Base-by-base conservation (phyloP, 2,329 filamentous ascomycete genomes). In the Rhytidhysteron rufulum region DNA sequence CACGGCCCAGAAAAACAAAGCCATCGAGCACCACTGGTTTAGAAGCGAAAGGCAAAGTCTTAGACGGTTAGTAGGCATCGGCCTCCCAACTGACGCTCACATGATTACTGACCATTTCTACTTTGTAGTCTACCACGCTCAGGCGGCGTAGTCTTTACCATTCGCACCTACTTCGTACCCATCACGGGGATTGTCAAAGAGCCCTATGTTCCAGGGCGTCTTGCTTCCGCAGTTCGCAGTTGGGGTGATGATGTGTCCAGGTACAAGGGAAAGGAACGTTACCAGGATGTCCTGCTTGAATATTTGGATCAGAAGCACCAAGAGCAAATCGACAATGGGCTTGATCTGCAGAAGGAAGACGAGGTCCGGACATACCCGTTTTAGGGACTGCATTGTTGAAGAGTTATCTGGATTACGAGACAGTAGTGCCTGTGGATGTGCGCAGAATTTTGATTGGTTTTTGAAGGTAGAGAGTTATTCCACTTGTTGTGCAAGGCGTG, bases 261-360 rank as follows among this genome's bases (percentile, higher is more conserved):
- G 50, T 94, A 95, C 60, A 93, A 93, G 68, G 87, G 88, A 0
- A 80, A 75, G 57, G 84, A 87, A 49, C 79, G 75, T 67, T 94
- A 89, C 62, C 77, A 74, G 16, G 78, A 83, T 19, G 82, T 91
- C 0, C 52, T 94, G 56, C 65, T 94, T 44, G 82, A 88, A 60
- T 94, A 83, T 64, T 62, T 94, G 45, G 88, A 94, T 64, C 54
- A 54, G 49, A 85, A 83, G 68, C 86, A 93, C 65, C 66, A 78
- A 60, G 83, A 85, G 67, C 87, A 94, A 68, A 46, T 90, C 3
- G 74, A 72, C n/a, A 67, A 65, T 10, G 87, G 87, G 0, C 52
- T 91, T 51, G 76, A 85, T 43, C 10, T 83, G 39, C 70, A 72
- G 13, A 73, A 70, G 56, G 81, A 85, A 60, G 79, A 81, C 4